Percentiles rank a stretch among this genome's conserved stretches.
phyloP scores from a whole-genome alignment of 2,329 filamentous ascomycete species.

The Colletotrichum echinochloae region DNA sequence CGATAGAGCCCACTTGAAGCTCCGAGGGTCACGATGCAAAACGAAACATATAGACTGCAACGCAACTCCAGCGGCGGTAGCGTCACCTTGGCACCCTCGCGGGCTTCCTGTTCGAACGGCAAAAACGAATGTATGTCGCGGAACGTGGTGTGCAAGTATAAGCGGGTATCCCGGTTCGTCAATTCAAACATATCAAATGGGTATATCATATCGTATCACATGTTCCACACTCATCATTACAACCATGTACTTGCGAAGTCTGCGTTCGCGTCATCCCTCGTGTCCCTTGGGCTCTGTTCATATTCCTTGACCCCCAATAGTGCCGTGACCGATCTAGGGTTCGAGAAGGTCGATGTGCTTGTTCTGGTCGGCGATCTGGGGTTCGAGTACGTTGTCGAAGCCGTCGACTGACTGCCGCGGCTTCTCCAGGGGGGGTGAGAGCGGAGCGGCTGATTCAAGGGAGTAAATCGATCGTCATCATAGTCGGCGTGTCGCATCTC shows the following conservation, averaged over 20 bases:
- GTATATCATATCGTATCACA: not conserved
- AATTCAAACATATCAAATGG: not conserved
- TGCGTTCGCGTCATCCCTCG: not conserved
- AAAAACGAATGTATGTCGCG: not conserved
- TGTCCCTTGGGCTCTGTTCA: constrained; percentile 1
- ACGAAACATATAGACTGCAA: too few relatives aligned
- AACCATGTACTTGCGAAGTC: constrained; percentile 1
- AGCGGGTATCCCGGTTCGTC: not conserved
- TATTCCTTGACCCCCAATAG: constrained; percentile 1
- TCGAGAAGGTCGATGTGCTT: not conserved
- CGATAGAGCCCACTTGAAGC: too few relatives aligned
- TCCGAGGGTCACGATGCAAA: too few relatives aligned
- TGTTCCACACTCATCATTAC: constrained; percentile 8
- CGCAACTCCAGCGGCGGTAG: too few relatives aligned
- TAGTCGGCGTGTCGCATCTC: not conserved
- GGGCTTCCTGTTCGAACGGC: not conserved
- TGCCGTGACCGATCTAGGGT: not conserved
- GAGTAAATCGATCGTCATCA: constrained; percentile 2
- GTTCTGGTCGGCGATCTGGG: not conserved
- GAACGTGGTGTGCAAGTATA: not conserved
- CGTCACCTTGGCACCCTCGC: too few relatives aligned
- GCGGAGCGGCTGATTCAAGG: not conserved
- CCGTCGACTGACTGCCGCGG: not conserved
- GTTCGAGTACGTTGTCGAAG: not conserved
- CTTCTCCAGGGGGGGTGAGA: constrained; percentile 10